Conservation (phyloP, 345 rosid genomes). For the Theobroma cacao region DNA sequence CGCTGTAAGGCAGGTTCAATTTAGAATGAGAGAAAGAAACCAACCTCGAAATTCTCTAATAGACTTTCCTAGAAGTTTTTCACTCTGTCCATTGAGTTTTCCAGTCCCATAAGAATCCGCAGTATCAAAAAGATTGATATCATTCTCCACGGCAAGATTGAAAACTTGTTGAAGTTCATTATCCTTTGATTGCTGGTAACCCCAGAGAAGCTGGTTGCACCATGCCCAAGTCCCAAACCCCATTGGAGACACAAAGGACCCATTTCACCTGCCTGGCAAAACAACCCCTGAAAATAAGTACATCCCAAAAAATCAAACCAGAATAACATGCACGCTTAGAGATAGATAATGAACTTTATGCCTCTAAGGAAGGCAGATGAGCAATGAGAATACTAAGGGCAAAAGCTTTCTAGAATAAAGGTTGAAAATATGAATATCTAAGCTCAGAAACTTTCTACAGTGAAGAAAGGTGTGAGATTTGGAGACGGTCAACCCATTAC, state of each 20-base stretch:
- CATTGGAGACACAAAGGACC: conserved; percentile 96
- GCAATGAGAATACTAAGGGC: too few relatives aligned
- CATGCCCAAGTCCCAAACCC: conserved; percentile 99
- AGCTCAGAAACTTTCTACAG: too few relatives aligned
- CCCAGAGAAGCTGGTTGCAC: conserved; percentile 98
- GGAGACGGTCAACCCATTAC: too few relatives aligned
- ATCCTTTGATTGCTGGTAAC: conserved; percentile 82
- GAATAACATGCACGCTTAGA: neutral
- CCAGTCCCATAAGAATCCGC: conserved; percentile 98
- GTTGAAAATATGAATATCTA: too few relatives aligned
- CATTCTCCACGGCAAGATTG: conserved; percentile 69
- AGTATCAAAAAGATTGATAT: conserved; percentile 79
- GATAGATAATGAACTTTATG: too few relatives aligned
- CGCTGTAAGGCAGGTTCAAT: neutral
- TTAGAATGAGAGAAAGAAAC: neutral
- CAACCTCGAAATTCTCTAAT: conserved; percentile 57
- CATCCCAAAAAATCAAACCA: too few relatives aligned
- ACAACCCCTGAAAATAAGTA: neutral
- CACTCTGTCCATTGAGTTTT: conserved; percentile 80
- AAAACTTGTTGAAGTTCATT: conserved; percentile 70
- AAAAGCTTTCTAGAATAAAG: too few relatives aligned
- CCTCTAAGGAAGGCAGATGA: too few relatives aligned
- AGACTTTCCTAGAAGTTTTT: conserved; percentile 83
- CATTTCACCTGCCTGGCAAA: conserved; percentile 53
- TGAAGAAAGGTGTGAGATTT: too few relatives aligned